phyloP scores from a whole-genome alignment of 371 early-diverging fungal species.

The Saksenaea vasiformis region DNA sequence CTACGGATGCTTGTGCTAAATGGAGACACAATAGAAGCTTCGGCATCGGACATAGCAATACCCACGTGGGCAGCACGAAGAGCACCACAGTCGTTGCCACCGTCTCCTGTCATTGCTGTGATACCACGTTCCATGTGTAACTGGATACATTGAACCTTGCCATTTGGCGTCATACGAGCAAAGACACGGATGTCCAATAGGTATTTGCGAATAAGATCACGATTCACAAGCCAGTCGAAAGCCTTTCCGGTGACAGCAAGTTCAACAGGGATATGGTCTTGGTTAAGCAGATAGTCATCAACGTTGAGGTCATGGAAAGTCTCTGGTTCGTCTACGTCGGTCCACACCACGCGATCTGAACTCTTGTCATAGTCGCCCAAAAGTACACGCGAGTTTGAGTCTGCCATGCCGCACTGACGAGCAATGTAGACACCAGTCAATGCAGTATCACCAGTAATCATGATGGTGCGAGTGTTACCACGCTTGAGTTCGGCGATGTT shows the following conservation, averaged over 20 bases:
- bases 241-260: conserved; percentile 76
- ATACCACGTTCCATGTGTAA: conserved; percentile 75
- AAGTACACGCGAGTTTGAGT: conserved; percentile 35
- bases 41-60: conserved; percentile 85
- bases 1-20: conserved; percentile 77
- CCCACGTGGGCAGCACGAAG: conserved; percentile 92
- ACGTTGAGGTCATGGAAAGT: conserved; percentile 35
- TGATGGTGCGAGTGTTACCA: conserved; percentile 78
- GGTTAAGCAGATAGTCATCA: conserved; percentile 32
- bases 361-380: conserved; percentile 51
- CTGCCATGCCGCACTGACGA: conserved; percentile 75
- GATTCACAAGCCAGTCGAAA: conserved; percentile 52
- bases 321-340: conserved; percentile 54
- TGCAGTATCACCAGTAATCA: conserved; percentile 95
- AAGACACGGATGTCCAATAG: conserved; percentile 67
- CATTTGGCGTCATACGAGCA: conserved; percentile 78
- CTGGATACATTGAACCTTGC: conserved; percentile 74
- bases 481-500: conserved; percentile 74
- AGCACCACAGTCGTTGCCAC: conserved; percentile 96
- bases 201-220: conserved; percentile 49
- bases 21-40: conserved; percentile 85
- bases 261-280: conserved; percentile 50
- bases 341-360: conserved; percentile 44
- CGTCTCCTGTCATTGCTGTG: conserved; percentile 94
- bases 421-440: conserved; percentile 89